Conservation (phyloP, 2,329 filamentous ascomycete species). For the Diaporthe ampelina region DNA sequence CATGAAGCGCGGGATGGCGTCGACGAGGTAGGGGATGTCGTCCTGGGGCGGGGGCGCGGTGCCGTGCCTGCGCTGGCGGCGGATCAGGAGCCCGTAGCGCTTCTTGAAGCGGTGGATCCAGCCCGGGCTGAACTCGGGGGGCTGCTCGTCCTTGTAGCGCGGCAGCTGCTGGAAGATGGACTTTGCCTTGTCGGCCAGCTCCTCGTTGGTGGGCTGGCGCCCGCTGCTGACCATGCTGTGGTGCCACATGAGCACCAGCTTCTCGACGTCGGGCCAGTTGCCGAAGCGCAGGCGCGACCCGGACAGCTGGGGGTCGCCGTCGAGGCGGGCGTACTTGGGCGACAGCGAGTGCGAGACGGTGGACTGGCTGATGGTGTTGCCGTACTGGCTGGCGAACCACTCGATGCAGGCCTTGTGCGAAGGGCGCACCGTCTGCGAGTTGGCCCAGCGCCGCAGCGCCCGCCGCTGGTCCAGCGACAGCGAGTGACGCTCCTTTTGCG, state of each 20-base stretch:
- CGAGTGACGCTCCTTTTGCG: constrained; percentile 67
- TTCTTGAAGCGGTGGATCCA: constrained; percentile 78
- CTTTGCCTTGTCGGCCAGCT: constrained; percentile 74
- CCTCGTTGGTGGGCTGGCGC: constrained; percentile 73
- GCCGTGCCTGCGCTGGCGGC: constrained; percentile 68
- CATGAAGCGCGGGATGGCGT: constrained; percentile 73
- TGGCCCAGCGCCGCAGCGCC: constrained; percentile 72
- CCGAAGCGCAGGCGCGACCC: constrained; percentile 73
- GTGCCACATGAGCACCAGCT: constrained; percentile 69
- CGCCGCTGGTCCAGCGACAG: constrained; percentile 74
- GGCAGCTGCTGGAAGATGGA: constrained; percentile 70
- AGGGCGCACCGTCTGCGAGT: constrained; percentile 67
- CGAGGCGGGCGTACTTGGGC: constrained; percentile 73
- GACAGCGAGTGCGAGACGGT: constrained; percentile 74
- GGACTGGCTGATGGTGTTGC: constrained; percentile 73
- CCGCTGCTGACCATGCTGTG: constrained; percentile 65
- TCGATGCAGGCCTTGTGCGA: constrained; percentile 74
- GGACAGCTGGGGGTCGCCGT: constrained; percentile 73
- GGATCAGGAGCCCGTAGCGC: constrained; percentile 70
- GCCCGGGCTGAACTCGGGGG: constrained; percentile 73
- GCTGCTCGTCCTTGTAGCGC: constrained; percentile 71
- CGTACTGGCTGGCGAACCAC: constrained; percentile 71
- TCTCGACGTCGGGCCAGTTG: constrained; percentile 75
- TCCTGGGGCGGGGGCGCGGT: constrained; percentile 64
- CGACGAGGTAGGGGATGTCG: constrained; percentile 72